phyloP scores from a whole-genome alignment of 2,329 filamentous ascomycete genomes.

The Zopfia rhizophila region DNA sequence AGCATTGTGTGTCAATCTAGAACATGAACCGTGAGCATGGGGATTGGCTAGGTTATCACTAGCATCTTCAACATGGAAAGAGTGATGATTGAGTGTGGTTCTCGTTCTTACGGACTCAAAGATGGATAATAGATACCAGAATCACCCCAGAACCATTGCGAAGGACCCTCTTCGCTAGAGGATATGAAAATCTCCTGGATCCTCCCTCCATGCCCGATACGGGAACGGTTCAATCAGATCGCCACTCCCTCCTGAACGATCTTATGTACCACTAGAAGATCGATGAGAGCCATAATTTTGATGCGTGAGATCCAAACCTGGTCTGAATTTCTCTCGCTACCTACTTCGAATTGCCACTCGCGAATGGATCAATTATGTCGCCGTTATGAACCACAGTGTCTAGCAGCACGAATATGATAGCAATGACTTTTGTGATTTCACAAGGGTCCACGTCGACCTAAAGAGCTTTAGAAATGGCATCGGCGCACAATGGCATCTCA shows the following conservation, averaged over 20 bases:
- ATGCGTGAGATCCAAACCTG: conserved; percentile 16
- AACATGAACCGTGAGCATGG: conserved; percentile 7
- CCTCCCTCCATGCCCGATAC: no score
- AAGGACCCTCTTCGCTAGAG: conserved; percentile 15
- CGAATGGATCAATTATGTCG: conserved; percentile 37
- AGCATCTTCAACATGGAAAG: no score
- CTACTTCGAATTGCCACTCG: conserved; percentile 31
- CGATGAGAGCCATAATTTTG: conserved; percentile 17
- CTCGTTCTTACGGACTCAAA: conserved; percentile 13
- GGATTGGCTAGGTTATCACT: conserved; percentile 20
- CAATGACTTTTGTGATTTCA: conserved; percentile 18
- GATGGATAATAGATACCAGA: not conserved
- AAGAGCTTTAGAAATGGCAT: conserved; percentile 36
- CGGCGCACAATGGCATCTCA: conserved; percentile 29
- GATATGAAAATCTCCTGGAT: conserved; percentile 28
- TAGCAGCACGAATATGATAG: conserved; percentile 34
- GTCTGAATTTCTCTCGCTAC: conserved; percentile 28
- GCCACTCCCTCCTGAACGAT: conserved; percentile 19
- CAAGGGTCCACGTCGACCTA: conserved; percentile 30
- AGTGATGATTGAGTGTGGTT: no score
- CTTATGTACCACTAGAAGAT: conserved; percentile 26
- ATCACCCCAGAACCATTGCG: not conserved
- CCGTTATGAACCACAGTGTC: conserved; percentile 32
- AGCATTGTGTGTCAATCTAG: conserved; percentile 26
- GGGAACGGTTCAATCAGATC: not conserved